phyloP scores from a whole-genome alignment of 2,329 filamentous ascomycete genomes.

The Nothophoma quercina region DNA sequence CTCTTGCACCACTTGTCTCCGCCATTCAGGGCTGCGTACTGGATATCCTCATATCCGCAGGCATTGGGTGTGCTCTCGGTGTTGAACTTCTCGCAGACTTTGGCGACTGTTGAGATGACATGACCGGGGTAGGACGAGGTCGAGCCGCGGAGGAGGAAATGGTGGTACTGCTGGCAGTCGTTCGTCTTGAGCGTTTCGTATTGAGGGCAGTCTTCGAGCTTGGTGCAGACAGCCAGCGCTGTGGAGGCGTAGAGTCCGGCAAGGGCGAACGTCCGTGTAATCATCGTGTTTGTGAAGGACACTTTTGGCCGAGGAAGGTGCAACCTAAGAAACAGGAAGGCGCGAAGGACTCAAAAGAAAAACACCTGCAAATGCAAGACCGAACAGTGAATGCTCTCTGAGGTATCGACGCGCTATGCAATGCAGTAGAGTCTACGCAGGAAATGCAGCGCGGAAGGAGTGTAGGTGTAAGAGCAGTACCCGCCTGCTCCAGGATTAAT shows the following conservation, averaged over 20 bases:
- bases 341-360: neutral
- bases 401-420: neutral
- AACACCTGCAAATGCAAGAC: slow-evolving; percentile 1
- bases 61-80: slow-evolving; percentile 30
- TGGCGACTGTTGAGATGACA: slow-evolving; percentile 36
- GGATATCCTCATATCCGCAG: slow-evolving; percentile 38
- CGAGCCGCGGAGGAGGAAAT: slow-evolving; percentile 36
- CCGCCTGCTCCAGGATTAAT: slow-evolving; percentile 8
- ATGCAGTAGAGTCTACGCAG: neutral
- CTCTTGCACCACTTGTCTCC: slow-evolving; percentile 36
- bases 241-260: slow-evolving; percentile 28
- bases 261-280: slow-evolving; percentile 26
- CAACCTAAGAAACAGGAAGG: neutral
- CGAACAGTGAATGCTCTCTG: slow-evolving; percentile 1
- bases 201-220: slow-evolving; percentile 36
- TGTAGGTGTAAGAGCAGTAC: neutral
- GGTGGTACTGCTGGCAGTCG: slow-evolving; percentile 37
- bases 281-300: slow-evolving; percentile 23
- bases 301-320: slow-evolving; percentile 5
- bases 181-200: slow-evolving; percentile 32
- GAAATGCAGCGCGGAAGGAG: neutral
- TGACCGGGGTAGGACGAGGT: slow-evolving; percentile 39
- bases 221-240: slow-evolving; percentile 35
- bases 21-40: slow-evolving; percentile 37
- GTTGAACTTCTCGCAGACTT: slow-evolving; percentile 35